Evolutionary conservation across 2,329 filamentous ascomycete genomes (phyloP).

Genomic region (Beauveria bassiana): DNA sequence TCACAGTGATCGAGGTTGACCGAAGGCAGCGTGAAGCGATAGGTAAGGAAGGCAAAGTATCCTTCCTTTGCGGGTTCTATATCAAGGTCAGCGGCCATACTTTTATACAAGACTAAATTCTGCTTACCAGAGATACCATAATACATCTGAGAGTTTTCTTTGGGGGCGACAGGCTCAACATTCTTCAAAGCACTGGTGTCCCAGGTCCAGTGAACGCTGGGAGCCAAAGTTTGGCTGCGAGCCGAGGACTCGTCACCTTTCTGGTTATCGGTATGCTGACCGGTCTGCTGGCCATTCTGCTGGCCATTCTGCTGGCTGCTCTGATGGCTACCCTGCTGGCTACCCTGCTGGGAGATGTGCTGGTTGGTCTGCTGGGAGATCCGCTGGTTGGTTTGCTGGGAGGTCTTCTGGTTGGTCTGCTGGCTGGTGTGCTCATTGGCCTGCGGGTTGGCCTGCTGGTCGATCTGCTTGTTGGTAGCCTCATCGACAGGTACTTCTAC

Average conservation of each 20-base stretch:
- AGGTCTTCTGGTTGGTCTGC: not conserved
- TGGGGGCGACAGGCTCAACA: slow-evolving; percentile 18
- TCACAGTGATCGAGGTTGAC: slow-evolving; percentile 24
- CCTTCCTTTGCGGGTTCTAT: slow-evolving; percentile 18
- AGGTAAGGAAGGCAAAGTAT: slow-evolving; percentile 21
- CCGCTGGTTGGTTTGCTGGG: no score
- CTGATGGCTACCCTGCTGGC: no score
- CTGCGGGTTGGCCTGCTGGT: not conserved
- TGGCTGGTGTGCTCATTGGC: no score
- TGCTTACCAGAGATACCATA: slow-evolving; percentile 17
- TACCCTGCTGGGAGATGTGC: no score
- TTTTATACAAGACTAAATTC: no score
- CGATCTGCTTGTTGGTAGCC: not conserved
- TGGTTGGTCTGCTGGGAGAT: not conserved
- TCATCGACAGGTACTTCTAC: not conserved
- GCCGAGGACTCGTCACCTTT: not conserved
- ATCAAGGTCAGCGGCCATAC: not conserved
- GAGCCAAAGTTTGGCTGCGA: not conserved
- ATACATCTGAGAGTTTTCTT: slow-evolving; percentile 18
- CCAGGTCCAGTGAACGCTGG: slow-evolving; percentile 19
- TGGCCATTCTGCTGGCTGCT: no score
- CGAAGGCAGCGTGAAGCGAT: slow-evolving; percentile 20
- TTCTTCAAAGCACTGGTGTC: slow-evolving; percentile 18
- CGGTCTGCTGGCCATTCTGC: not conserved
- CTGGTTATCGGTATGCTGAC: not conserved